Evolutionary conservation across 768 basidiomycete species (phyloP).

Genomic region (Russula compacta): DNA sequence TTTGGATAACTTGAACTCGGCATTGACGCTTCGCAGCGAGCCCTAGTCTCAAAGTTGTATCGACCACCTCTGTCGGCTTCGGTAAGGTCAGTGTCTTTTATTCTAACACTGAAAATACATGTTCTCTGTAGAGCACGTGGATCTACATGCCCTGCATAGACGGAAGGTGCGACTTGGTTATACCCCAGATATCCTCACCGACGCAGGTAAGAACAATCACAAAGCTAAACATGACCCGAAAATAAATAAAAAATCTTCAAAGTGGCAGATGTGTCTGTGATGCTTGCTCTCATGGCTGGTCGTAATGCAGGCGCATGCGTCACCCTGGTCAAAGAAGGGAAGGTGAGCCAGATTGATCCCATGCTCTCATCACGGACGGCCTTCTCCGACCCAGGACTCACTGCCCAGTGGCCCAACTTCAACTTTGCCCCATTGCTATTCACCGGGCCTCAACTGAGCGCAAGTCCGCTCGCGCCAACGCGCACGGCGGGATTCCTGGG

Average conservation of each 20-base stretch:
- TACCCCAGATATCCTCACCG: constrained; percentile 89
- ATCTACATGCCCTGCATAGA: constrained; percentile 47
- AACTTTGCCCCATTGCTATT: constrained; percentile 79
- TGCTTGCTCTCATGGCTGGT: constrained; percentile 90
- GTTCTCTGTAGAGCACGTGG: constrained; percentile 64
- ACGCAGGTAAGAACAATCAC: constrained; percentile 51
- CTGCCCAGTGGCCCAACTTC: constrained; percentile 62
- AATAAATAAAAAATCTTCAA: neutral
- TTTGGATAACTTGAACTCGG: neutral
- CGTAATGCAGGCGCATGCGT: constrained; percentile 65
- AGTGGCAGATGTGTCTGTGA: constrained; percentile 87
- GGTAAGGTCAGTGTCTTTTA: constrained; percentile 35
- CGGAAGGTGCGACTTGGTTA: constrained; percentile 72
- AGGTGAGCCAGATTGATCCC: constrained; percentile 35
- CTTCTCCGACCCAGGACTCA: neutral
- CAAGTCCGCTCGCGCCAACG: constrained; percentile 37
- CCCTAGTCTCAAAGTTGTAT: constrained; percentile 65
- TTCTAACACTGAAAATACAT: neutral
- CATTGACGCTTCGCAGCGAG: constrained; percentile 45
- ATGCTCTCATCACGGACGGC: no score
- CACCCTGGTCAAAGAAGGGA: constrained; percentile 56
- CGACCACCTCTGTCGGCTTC: constrained; percentile 89
- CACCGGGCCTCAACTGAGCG: constrained; percentile 75
- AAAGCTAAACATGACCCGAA: neutral
- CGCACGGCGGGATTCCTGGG: constrained; percentile 87